phyloP scores from a whole-genome alignment of 352 stramenopile genomes.

The Phytophthora hybrid region DNA sequence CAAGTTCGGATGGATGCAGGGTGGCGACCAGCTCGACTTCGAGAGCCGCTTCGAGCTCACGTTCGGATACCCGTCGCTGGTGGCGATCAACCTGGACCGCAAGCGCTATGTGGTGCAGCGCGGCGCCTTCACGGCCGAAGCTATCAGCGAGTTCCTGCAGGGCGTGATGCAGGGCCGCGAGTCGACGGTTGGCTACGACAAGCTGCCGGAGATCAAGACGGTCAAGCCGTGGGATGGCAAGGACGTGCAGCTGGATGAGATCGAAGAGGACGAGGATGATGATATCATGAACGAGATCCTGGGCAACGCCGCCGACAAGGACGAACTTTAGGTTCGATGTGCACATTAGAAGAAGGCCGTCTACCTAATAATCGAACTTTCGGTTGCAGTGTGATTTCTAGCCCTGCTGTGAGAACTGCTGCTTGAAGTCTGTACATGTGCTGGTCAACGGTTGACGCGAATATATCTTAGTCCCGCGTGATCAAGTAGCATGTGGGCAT shows the following conservation, averaged over 20 bases:
- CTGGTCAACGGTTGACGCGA: not conserved
- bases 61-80: constrained; percentile 92
- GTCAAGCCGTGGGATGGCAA: constrained; percentile 85
- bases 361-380: constrained; percentile 25
- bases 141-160: constrained; percentile 81
- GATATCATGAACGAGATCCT: constrained; percentile 91
- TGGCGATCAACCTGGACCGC: constrained; percentile 89
- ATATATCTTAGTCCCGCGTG: not conserved
- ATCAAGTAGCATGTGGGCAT: not conserved
- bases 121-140: constrained; percentile 69
- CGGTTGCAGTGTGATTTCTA: constrained; percentile 11
- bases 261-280: constrained; percentile 85
- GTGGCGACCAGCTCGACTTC: constrained; percentile 83
- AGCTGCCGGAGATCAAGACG: constrained; percentile 69
- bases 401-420: not conserved
- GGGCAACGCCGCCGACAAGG: constrained; percentile 61
- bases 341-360: constrained; percentile 27
- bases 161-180: constrained; percentile 77
- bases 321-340: constrained; percentile 71
- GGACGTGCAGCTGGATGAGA: constrained; percentile 74
- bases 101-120: constrained; percentile 88
- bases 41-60: constrained; percentile 90
- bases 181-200: constrained; percentile 65
- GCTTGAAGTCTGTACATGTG: not conserved
- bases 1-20: constrained; percentile 93